Evolutionary conservation across 805 yeast genomes (phyloP).

Genomic region (Schwanniomyces polymorphus): DNA sequence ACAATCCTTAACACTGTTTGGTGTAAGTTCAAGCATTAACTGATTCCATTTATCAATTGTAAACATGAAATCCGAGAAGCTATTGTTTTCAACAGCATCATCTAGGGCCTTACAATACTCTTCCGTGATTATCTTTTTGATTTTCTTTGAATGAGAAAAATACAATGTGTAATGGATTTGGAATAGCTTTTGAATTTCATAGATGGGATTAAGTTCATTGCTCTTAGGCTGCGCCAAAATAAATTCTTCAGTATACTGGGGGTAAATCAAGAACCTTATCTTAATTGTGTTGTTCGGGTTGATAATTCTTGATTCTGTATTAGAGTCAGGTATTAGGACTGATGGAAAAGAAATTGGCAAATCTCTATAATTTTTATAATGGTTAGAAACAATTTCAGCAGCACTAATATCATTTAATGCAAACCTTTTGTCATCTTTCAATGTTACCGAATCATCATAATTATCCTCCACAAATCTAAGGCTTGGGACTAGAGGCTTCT

Average conservation of each 20-base stretch:
- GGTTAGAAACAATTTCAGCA: constrained; percentile 25
- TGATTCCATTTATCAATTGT: constrained; percentile 42
- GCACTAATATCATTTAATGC: constrained; percentile 30
- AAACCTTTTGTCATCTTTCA: constrained; percentile 15
- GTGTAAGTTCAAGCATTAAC: constrained; percentile 38
- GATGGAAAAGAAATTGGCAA: constrained; percentile 40
- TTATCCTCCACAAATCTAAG: constrained; percentile 13
- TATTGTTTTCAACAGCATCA: constrained; percentile 28
- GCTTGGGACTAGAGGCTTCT: constrained; percentile 16
- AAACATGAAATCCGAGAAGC: constrained; percentile 34
- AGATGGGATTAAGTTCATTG: constrained; percentile 61
- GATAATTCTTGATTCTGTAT: constrained; percentile 11
- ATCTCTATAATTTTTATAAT: constrained; percentile 29
- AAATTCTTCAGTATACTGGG: constrained; percentile 51
- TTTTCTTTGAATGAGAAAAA: constrained; percentile 35
- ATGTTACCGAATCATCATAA: constrained; percentile 11
- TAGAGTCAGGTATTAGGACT: constrained; percentile 12
- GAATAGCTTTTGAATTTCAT: constrained; percentile 54
- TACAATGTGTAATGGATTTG: constrained; percentile 41
- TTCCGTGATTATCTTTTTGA: constrained; percentile 29
- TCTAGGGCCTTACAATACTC: constrained; percentile 35
- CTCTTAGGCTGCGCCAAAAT: constrained; percentile 50
- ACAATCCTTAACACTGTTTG: constrained; percentile 16
- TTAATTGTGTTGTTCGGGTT: constrained; percentile 30
- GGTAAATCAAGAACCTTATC: constrained; percentile 37